Evolutionary conservation across 2,329 filamentous ascomycete species (phyloP).

Genomic region (Apiospora pterosperma): DNA sequence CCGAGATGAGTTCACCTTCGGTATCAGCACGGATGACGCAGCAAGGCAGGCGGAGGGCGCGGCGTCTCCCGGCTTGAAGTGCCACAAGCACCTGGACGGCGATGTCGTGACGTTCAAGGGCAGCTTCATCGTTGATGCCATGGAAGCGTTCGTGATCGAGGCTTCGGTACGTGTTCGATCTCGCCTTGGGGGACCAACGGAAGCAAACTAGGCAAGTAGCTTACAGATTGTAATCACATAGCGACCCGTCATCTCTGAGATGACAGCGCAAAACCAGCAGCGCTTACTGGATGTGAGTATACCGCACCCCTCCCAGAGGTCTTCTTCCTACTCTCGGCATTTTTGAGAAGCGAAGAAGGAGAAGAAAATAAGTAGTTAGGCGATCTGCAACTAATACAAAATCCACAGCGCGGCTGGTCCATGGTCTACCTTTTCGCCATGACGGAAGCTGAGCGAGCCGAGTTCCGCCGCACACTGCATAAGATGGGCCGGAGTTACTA

Average conservation of each 20-base stretch:
- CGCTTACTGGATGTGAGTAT: slow-evolving; percentile 31
- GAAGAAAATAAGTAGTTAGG: too few species aligned
- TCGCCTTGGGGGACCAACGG: not conserved
- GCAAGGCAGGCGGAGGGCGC: slow-evolving; percentile 13
- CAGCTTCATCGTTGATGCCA: slow-evolving; percentile 12
- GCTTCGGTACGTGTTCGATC: slow-evolving; percentile 10
- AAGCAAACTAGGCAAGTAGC: not conserved
- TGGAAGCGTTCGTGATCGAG: slow-evolving; percentile 24
- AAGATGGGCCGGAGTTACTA: slow-evolving; percentile 30
- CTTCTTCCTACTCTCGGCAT: not conserved
- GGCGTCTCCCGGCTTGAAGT: slow-evolving; percentile 20
- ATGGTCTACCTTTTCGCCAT: slow-evolving; percentile 35
- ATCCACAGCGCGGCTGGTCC: slow-evolving; percentile 27
- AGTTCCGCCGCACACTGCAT: slow-evolving; percentile 24
- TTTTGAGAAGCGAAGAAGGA: too few species aligned
- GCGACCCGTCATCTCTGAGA: slow-evolving; percentile 29
- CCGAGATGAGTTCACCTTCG: slow-evolving; percentile 33
- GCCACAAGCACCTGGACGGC: slow-evolving; percentile 27
- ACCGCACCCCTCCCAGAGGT: not conserved
- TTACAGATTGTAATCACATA: not conserved
- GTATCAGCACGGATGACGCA: slow-evolving; percentile 16
- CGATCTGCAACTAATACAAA: not conserved
- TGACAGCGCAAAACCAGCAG: slow-evolving; percentile 28
- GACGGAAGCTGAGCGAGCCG: slow-evolving; percentile 24
- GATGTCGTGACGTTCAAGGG: slow-evolving; percentile 16